Evolutionary conservation across 2,329 filamentous ascomycete species (phyloP), one percentile per base, ranked within the genome.

Genomic region (Westerdykella aurantiaca): DNA sequence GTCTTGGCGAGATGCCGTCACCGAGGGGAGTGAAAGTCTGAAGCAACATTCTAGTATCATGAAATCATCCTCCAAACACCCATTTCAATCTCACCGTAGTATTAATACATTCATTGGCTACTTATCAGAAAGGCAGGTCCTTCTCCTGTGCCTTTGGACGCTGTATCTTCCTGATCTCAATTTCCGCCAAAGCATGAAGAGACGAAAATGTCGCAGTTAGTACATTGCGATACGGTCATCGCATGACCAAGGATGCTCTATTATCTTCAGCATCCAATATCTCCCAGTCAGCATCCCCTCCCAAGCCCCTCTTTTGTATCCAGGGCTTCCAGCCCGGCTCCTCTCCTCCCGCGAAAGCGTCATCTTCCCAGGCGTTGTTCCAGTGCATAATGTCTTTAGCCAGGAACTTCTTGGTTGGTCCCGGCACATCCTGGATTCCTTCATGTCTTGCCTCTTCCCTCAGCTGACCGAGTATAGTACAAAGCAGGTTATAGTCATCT

Each of bases 301-400:
- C 31, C 38, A 48, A 31, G 22, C 31, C 31, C 16, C 45, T 31
- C 35, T 41, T 45, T 12, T 23, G 6, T 18, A 51, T 16, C 45
- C 48, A 55, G 7, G 44, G 39, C 39, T 51, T 41, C 50, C 48
- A 55, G 4, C 51, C 50, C 4, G 51, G 37, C 23, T 46, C 43
- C 29, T 31, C n/a, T n/a, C 44, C 49, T 22, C 38, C 34, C 2
- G 50, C 49, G 44, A 52, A 52, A 2, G 50, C 47, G 44, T 50
- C 47, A 17, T 54, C 45, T 18, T 17, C 45, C 40, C 42, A 52
- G n/a, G 45, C 33, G 31, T 52, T 35, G 33, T 53, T 54, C 38
- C 38, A 44, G 29, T 33, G 17, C 50, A 52, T 51, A 25, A 51
- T 52, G 25, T 54, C 49, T 41, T 51, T 52, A 9, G 50, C 49